Conservation (phyloP, 345 rosid species). For the Citrus inodora region DNA sequence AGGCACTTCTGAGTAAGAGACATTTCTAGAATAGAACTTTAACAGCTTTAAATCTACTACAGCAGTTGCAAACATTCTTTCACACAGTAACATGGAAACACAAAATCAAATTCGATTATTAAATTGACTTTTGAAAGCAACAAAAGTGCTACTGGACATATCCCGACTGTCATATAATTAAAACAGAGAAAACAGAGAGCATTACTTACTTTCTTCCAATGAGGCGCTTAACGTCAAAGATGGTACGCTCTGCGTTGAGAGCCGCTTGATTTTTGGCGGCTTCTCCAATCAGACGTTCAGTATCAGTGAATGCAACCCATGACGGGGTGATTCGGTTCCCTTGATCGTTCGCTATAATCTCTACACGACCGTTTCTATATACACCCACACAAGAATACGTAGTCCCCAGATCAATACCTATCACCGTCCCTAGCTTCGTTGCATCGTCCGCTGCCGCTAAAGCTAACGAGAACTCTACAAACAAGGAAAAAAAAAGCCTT, state of each 20-base stretch:
- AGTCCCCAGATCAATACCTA: slow-evolving; percentile 59
- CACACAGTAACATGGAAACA: no score
- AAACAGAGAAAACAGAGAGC: not conserved
- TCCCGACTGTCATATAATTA: not conserved
- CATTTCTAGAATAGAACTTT: not conserved
- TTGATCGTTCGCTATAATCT: slow-evolving; percentile 64
- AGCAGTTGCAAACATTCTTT: not conserved
- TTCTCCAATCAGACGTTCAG: slow-evolving; percentile 62
- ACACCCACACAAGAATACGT: slow-evolving; percentile 60
- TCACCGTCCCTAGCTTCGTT: slow-evolving; percentile 42
- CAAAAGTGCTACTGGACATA: not conserved
- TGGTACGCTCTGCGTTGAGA: slow-evolving; percentile 43
- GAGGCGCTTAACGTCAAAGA: slow-evolving; percentile 55
- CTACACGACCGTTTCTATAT: slow-evolving; percentile 39
- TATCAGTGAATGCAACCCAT: slow-evolving; percentile 66
- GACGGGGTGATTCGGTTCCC: slow-evolving; percentile 68
- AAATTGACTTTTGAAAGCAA: no score
- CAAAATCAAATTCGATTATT: no score
- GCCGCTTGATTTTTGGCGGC: slow-evolving; percentile 67
- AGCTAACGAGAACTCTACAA: slow-evolving; percentile 27
- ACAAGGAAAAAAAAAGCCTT: not conserved
- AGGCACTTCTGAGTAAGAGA: not conserved
- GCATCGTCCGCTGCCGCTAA: slow-evolving; percentile 22
- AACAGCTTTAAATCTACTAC: not conserved
- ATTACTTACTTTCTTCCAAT: slow-evolving; percentile 40